Conservation (phyloP, 352 stramenopile species). For the Phytophthora capsici region DNA sequence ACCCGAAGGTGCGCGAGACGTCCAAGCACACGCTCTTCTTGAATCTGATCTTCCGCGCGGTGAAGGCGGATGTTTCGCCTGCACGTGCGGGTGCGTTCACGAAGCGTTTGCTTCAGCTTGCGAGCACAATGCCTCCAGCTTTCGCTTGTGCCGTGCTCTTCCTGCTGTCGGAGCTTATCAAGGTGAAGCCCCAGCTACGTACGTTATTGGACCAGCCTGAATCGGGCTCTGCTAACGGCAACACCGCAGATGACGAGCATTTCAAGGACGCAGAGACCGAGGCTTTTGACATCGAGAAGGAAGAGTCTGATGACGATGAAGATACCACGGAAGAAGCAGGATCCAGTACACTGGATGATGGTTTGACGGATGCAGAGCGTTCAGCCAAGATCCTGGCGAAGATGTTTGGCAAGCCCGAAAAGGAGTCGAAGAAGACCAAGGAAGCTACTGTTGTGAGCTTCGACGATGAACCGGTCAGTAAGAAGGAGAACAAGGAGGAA, state of each 20-base stretch:
- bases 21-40: constrained; percentile 97
- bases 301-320: constrained; percentile 51
- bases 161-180: constrained; percentile 95
- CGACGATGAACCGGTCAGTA: constrained; percentile 37
- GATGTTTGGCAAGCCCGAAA: constrained; percentile 61
- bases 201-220: constrained; percentile 79
- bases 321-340: constrained; percentile 33
- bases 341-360: constrained; percentile 43
- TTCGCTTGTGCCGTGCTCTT: constrained; percentile 95
- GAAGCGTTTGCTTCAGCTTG: constrained; percentile 94
- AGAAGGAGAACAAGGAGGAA: constrained; percentile 17
- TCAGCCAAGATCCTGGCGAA: constrained; percentile 60
- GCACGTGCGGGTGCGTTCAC: constrained; percentile 90
- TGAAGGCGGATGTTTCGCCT: constrained; percentile 93
- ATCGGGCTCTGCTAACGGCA: constrained; percentile 10
- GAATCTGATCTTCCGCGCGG: constrained; percentile 98
- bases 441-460: constrained; percentile 40
- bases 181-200: constrained; percentile 79
- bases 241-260: constrained; percentile 54
- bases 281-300: constrained; percentile 47
- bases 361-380: constrained; percentile 56
- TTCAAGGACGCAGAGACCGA: constrained; percentile 57
- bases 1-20: constrained; percentile 90
- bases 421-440: constrained; percentile 22
- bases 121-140: constrained; percentile 79